A percentile compares a stretch with the other conserved stretches of the same genome.
Conservation (phyloP, 805 yeast genomes). For the Schwanniomyces pseudopolymorphus region DNA sequence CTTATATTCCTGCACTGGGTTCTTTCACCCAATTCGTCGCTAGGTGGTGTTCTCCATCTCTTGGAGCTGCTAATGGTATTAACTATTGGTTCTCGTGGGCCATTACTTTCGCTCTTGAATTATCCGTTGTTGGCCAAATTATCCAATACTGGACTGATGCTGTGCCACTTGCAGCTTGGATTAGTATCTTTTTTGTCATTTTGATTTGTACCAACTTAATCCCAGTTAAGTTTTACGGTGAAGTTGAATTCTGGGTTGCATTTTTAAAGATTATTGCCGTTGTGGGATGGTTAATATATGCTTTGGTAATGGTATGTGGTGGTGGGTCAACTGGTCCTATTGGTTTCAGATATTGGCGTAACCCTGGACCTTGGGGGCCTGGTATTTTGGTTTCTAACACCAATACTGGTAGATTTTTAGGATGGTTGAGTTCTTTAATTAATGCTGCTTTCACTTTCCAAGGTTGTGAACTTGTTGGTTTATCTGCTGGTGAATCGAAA, state of each 20-base stretch:
- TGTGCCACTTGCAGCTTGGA: slow-evolving; percentile 75
- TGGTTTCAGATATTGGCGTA: slow-evolving; percentile 79
- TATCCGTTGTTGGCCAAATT: slow-evolving; percentile 68
- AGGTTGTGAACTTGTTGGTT: slow-evolving; percentile 76
- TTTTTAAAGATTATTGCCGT: slow-evolving; percentile 65
- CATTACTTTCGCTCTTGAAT: slow-evolving; percentile 71
- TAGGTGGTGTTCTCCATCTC: slow-evolving; percentile 65
- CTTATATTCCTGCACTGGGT: slow-evolving; percentile 67
- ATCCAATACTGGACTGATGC: slow-evolving; percentile 65
- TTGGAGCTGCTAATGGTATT: slow-evolving; percentile 73
- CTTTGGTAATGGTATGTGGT: slow-evolving; percentile 72
- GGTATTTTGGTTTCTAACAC: slow-evolving; percentile 52
- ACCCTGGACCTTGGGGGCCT: slow-evolving; percentile 76
- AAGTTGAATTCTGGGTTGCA: slow-evolving; percentile 75
- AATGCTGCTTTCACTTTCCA: slow-evolving; percentile 80
- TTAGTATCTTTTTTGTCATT: slow-evolving; percentile 60
- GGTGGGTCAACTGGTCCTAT: slow-evolving; percentile 68
- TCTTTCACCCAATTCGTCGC: slow-evolving; percentile 71
- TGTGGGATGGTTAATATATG: slow-evolving; percentile 67
- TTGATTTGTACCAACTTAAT: slow-evolving; percentile 55
- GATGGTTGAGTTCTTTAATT: slow-evolving; percentile 68
- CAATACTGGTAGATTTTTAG: slow-evolving; percentile 60
- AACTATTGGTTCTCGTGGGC: slow-evolving; percentile 80
- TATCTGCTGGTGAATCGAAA: slow-evolving; percentile 71
- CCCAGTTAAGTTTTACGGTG: slow-evolving; percentile 73